These are phyloP conservation scores for Rhodotorula graminis DNA, from an alignment of 768 basidiomycete genomes.

Conservation along the genomic window DNA sequence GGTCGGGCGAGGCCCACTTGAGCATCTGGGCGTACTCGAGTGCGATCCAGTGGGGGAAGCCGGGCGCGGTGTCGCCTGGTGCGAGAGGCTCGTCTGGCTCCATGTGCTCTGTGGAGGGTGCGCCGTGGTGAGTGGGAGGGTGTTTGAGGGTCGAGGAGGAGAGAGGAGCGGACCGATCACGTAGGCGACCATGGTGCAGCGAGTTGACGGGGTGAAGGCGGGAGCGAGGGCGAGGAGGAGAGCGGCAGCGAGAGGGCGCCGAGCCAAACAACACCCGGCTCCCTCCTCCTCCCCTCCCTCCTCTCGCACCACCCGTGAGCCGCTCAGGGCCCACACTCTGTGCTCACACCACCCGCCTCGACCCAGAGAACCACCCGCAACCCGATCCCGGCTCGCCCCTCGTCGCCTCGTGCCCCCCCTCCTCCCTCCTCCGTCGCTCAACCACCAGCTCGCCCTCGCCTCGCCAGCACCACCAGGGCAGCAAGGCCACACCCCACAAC, in stretches of 20 bases:
- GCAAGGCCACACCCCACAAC: background rate
- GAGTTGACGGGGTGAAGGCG: background rate
- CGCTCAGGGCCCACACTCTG: no score
- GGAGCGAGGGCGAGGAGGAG: no score
- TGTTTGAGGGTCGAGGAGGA: no score
- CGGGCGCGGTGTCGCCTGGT: slow-evolving; percentile 50
- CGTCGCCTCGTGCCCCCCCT: background rate
- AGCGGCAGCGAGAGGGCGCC: no score
- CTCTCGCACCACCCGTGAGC: no score
- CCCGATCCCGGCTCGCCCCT: background rate
- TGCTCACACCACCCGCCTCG: no score
- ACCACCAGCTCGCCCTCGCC: background rate
- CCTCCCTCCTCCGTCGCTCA: background rate
- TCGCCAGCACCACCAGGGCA: background rate
- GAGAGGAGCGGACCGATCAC: slow-evolving; percentile 35
- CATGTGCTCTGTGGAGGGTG: slow-evolving; percentile 69
- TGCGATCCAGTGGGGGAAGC: slow-evolving; percentile 68
- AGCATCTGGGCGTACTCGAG: slow-evolving; percentile 63
- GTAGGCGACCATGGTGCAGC: slow-evolving; percentile 33
- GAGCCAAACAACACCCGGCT: background rate
- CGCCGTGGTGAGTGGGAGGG: no score
- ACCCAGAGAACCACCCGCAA: background rate
- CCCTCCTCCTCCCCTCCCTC: no score
- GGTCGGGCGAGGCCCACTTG: slow-evolving; percentile 23
- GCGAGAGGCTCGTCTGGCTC: slow-evolving; percentile 73